Evolutionary conservation across 805 yeast genomes (phyloP).

Genomic region (Candida glaebosa): DNA sequence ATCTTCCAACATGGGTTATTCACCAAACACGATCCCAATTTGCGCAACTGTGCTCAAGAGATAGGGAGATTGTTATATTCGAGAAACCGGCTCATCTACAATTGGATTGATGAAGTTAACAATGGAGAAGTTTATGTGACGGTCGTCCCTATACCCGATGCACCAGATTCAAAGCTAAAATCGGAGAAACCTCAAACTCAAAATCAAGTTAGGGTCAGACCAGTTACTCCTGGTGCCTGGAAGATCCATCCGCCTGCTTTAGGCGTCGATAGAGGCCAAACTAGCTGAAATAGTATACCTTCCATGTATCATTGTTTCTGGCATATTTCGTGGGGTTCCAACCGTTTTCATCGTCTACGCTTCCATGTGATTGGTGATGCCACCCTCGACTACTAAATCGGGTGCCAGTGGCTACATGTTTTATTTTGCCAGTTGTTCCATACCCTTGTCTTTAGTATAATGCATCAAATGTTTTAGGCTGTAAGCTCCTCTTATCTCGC

Average conservation of each 20-base stretch:
- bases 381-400: too few relatives aligned
- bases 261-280: neutral
- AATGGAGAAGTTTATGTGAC: conserved; percentile 11
- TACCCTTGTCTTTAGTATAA: too few relatives aligned
- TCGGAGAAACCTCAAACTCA: neutral
- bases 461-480: too few relatives aligned
- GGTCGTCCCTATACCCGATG: neutral
- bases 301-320: neutral
- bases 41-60: conserved; percentile 20
- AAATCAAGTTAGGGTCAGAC: conserved; percentile 5
- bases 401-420: too few relatives aligned
- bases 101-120: conserved; percentile 13
- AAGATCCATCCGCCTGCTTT: conserved; percentile 2
- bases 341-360: neutral
- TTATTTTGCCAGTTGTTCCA: too few relatives aligned
- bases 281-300: neutral
- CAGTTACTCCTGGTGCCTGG: conserved; percentile 17
- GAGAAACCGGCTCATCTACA: conserved; percentile 6
- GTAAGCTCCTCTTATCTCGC: neutral
- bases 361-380: neutral
- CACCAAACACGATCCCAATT: conserved; percentile 19
- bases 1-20: conserved; percentile 35
- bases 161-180: neutral
- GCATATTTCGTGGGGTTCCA: neutral
- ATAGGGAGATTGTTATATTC: conserved; percentile 16